phyloP scores from a whole-genome alignment of 1,284 basidiomycete genomes.

The Trametes pubescens region DNA sequence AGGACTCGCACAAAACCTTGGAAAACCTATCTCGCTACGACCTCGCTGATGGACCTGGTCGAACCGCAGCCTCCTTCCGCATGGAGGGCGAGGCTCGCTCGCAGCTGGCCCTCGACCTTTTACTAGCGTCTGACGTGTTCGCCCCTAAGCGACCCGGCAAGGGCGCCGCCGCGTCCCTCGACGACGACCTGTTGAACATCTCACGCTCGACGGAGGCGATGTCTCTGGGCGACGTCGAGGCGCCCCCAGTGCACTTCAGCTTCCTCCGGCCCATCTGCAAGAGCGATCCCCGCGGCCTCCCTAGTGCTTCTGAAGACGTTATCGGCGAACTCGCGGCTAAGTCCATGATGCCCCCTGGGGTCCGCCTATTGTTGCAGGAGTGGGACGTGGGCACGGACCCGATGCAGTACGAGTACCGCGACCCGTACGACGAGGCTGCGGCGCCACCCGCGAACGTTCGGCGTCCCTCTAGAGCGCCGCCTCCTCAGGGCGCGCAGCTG shows the following conservation, averaged over 20 bases:
- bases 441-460: not conserved
- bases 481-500: slow-evolving; percentile 7
- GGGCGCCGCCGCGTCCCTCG: slow-evolving; percentile 36
- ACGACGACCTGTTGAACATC: slow-evolving; percentile 48
- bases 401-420: slow-evolving; percentile 56
- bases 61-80: slow-evolving; percentile 49
- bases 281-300: slow-evolving; percentile 40
- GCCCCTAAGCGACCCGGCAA: slow-evolving; percentile 47
- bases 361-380: slow-evolving; percentile 68
- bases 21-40: slow-evolving; percentile 54
- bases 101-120: slow-evolving; percentile 68
- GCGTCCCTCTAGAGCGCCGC: slow-evolving; percentile 13
- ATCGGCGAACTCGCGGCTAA: slow-evolving; percentile 2
- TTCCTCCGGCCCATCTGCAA: slow-evolving; percentile 60
- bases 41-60: slow-evolving; percentile 47
- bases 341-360: slow-evolving; percentile 53
- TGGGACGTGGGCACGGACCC: slow-evolving; percentile 69
- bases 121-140: slow-evolving; percentile 64
- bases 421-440: slow-evolving; percentile 56
- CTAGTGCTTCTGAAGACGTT: slow-evolving; percentile 11
- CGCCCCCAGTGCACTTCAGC: slow-evolving; percentile 64
- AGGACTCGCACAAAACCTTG: slow-evolving; percentile 45
- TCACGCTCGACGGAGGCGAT: slow-evolving; percentile 57
- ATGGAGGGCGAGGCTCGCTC: slow-evolving; percentile 64
- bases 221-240: slow-evolving; percentile 57